Percentiles rank a stretch among this genome's conserved stretches.
These are phyloP conservation scores for Magnaporthiopsis rhizophila DNA, from an alignment of 2,329 filamentous ascomycete genomes.

Conservation along the genomic window DNA sequence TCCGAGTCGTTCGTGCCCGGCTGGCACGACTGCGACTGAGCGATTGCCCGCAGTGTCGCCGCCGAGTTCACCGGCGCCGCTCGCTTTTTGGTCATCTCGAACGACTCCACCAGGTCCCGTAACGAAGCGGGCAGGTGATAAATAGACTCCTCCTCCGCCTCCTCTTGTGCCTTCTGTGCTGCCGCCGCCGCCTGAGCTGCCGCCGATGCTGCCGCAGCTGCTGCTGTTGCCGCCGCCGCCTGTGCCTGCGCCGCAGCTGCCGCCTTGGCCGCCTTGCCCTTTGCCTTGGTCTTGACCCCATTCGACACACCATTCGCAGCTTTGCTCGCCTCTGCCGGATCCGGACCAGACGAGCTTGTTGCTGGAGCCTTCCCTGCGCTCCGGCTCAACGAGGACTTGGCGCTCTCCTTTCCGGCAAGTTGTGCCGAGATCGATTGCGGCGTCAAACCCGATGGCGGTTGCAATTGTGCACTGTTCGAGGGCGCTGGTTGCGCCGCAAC, in stretches of 20 bases:
- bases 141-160: conserved; percentile 65
- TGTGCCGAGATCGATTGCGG: conserved; percentile 20
- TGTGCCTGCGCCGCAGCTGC: conserved; percentile 16
- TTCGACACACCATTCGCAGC: conserved; percentile 43
- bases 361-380: conserved; percentile 36
- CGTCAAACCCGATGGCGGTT: conserved; percentile 15
- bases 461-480: conserved; percentile 22
- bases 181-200: neutral
- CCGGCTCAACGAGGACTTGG: conserved; percentile 28
- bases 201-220: conserved; percentile 13
- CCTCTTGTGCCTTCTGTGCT: conserved; percentile 22
- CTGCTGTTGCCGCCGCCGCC: conserved; percentile 24
- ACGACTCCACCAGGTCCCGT: conserved; percentile 85
- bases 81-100: conserved; percentile 72
- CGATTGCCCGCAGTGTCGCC: conserved; percentile 65
- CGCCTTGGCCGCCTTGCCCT: conserved; percentile 12
- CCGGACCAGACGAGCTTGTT: conserved; percentile 24
- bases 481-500: conserved; percentile 37
- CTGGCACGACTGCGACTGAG: conserved; percentile 62
- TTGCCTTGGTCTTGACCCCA: conserved; percentile 32
- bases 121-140: conserved; percentile 87
- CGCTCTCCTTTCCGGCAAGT: conserved; percentile 22
- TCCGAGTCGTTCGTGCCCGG: conserved; percentile 75
- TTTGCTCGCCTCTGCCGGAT: conserved; percentile 31
- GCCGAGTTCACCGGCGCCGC: conserved; percentile 53